Conservation (phyloP, 192 early-diverging fungal genomes). For the Umbelopsis sp. region DNA sequence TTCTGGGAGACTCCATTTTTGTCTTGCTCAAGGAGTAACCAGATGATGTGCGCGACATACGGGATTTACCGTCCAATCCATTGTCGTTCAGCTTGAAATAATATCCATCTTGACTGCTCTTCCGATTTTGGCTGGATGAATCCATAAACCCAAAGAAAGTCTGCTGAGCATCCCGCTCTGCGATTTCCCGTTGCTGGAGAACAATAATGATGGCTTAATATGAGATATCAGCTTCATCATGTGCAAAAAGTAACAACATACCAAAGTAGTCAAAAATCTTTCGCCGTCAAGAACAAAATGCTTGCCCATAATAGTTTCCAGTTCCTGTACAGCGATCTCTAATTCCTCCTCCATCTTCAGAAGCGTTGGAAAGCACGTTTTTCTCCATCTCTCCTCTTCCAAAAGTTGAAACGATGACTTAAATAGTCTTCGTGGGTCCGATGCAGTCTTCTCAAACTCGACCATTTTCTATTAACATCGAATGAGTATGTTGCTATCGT, state of each 20-base stretch:
- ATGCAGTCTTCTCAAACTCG: constrained; percentile 76
- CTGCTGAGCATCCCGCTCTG: constrained; percentile 39
- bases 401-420: constrained; percentile 75
- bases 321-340: constrained; percentile 48
- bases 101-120: neutral
- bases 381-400: constrained; percentile 83
- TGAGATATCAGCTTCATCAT: neutral
- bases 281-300: constrained; percentile 28
- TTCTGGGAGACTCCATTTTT: neutral
- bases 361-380: constrained; percentile 74
- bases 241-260: neutral
- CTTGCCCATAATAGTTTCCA: constrained; percentile 45
- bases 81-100: neutral
- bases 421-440: constrained; percentile 74
- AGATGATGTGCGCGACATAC: neutral
- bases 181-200: constrained; percentile 35
- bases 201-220: neutral
- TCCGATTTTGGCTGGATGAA: neutral
- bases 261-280: constrained; percentile 33
- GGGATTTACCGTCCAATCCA: neutral
- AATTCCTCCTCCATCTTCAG: constrained; percentile 64
- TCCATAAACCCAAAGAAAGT: constrained; percentile 45
- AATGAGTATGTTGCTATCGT: neutral
- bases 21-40: neutral
- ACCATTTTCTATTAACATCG: constrained; percentile 57